phyloP scores from a whole-genome alignment of 208 protist species.

The Leishmania turanica region DNA sequence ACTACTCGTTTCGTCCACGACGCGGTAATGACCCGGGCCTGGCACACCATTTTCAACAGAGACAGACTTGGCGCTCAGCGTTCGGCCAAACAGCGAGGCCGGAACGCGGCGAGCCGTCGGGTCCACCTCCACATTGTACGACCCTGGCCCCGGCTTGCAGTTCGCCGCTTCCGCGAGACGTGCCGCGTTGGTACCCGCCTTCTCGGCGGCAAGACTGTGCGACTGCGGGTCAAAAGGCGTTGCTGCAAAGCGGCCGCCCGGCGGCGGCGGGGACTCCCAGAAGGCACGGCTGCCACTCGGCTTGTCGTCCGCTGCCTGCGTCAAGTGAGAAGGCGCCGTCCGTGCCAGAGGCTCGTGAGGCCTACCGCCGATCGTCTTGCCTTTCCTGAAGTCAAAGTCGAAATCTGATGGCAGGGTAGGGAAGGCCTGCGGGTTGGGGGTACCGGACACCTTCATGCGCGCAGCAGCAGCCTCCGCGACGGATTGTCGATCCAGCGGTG shows the following conservation, averaged over 20 bases:
- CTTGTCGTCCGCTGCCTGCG: slow-evolving; percentile 26
- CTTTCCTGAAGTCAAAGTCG: slow-evolving; percentile 75
- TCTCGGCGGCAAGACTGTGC: slow-evolving; percentile 13
- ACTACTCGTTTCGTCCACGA: slow-evolving; percentile 12
- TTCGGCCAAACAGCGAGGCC: slow-evolving; percentile 33
- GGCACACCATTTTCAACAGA: slow-evolving; percentile 46
- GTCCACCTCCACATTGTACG: slow-evolving; percentile 24
- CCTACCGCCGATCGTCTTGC: slow-evolving; percentile 56
- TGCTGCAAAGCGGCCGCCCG: slow-evolving; percentile 39
- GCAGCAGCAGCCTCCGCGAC: slow-evolving; percentile 3
- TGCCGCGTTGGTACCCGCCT: slow-evolving; percentile 18
- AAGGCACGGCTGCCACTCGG: slow-evolving; percentile 19
- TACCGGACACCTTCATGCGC: background rate
- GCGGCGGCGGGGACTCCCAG: slow-evolving; percentile 25
- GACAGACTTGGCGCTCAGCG: slow-evolving; percentile 28
- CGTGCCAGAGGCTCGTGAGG: slow-evolving; percentile 17
- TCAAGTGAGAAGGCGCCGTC: background rate
- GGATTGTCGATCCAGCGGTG: slow-evolving; percentile 2
- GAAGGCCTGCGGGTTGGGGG: slow-evolving; percentile 6
- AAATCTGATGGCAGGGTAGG: slow-evolving; percentile 77
- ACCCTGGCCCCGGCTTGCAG: slow-evolving; percentile 12
- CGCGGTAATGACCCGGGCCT: slow-evolving; percentile 64
- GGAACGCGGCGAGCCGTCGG: slow-evolving; percentile 15
- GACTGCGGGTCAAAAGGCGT: slow-evolving; percentile 38
- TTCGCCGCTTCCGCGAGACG: slow-evolving; percentile 15